These are phyloP conservation scores for Scolecobasidium constrictum DNA, from an alignment of 2,329 filamentous ascomycete genomes.

Conservation along the genomic window DNA sequence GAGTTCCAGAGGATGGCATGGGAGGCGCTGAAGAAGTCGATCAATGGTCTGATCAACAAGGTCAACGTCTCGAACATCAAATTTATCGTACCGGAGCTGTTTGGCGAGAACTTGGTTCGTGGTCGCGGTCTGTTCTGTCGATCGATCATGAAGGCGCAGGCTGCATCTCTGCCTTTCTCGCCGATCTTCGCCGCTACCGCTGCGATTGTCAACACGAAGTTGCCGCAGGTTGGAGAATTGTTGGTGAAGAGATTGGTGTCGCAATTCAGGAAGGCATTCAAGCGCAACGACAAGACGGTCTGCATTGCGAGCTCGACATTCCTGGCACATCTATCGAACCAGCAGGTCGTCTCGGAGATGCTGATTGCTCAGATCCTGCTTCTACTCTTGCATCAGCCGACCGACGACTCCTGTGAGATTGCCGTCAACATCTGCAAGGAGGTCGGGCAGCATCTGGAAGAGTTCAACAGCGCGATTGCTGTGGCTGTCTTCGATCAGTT, in stretches of 20 bases:
- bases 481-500: conserved; percentile 93
- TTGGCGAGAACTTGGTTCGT: conserved; percentile 85
- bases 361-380: conserved; percentile 85
- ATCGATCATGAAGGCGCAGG: conserved; percentile 97
- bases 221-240: conserved; percentile 88
- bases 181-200: conserved; percentile 94
- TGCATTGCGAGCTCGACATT: conserved; percentile 90
- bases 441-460: conserved; percentile 86
- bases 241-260: conserved; percentile 75
- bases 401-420: conserved; percentile 95
- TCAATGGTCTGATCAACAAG: conserved; percentile 98
- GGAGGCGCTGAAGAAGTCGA: conserved; percentile 97
- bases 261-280: conserved; percentile 92
- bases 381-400: conserved; percentile 86
- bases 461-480: conserved; percentile 84
- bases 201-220: conserved; percentile 93
- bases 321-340: conserved; percentile 88
- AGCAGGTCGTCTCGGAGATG: conserved; percentile 91
- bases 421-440: conserved; percentile 88
- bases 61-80: conserved; percentile 98
- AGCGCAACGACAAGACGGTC: conserved; percentile 92
- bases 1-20: conserved; percentile 99
- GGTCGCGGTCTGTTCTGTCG: conserved; percentile 88
- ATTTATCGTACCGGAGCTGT: conserved; percentile 89
- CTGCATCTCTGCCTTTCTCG: conserved; percentile 88